Evolutionary conservation across 208 protist genomes (phyloP), one percentile per base, ranked within the genome.

Genomic region (Acanthamoeba pearcei): DNA sequence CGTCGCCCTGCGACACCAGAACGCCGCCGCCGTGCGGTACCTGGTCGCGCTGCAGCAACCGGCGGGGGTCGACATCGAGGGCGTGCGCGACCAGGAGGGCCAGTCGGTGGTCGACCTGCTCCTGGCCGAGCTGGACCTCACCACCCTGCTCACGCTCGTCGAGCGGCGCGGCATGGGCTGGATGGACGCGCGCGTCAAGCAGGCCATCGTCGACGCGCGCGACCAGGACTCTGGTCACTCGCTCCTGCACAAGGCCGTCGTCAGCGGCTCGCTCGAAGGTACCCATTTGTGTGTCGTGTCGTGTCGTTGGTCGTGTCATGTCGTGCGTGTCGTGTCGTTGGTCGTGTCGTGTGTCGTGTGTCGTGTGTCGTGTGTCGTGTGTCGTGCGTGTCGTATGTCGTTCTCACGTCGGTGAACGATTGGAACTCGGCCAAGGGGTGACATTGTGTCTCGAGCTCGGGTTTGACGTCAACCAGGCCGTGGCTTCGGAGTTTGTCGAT

Each of bases 1-100:
- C 49, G 78, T 85, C 2, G 78, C 78, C 17, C 78, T 85, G 49
- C 38, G 78, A 35, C 78, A 85, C 12, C 78, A 85, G 49, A 85
- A 85, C 51, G 38, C 78, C 22, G 49, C 17, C 1, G 38, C n/a
- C 15, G 78, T 85, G 78, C 49, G 9, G n/a, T 19, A 60, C 42
- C 22, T 60, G 13, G 2, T 85, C 9, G 29, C 51, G 15, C 78
- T 10, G 42, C 42, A 85, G 22, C 6, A n/a, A n/a, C n/a, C n/a
- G n/a, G n/a, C 46, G 5, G 38, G 13, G 6, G 27, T 60, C 46
- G 78, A 85, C 51, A 15, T 85, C 51, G 78, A 49, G 17, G 49
- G 42, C 22, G 49, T 85, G 17, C 49, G 78, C 46, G 78, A 85
- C 38, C 29, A 35, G 17, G 72, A 80, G 72, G 78, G 51, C 19